Evolutionary conservation across 2,329 filamentous ascomycete species (phyloP).

Genomic region (Mycosphaerelloides madeirae): DNA sequence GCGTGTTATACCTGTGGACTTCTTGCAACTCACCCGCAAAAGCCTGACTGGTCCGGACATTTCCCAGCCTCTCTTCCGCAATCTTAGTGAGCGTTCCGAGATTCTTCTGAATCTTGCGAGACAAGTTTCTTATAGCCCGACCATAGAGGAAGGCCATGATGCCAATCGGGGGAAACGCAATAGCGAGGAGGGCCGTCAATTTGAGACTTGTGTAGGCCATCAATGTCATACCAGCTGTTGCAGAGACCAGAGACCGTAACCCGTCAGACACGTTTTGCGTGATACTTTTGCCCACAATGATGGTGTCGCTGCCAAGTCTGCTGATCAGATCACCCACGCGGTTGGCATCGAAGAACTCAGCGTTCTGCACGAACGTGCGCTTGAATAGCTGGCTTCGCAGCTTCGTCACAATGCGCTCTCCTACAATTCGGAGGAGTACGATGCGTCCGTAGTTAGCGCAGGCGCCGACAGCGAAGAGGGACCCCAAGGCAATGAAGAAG

Average conservation of each 20-base stretch:
- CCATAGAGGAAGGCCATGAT: slow-evolving; percentile 90
- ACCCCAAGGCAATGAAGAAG: slow-evolving; percentile 76
- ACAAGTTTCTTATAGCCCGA: slow-evolving; percentile 79
- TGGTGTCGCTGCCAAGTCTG: slow-evolving; percentile 88
- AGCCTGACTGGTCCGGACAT: slow-evolving; percentile 92
- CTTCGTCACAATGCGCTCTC: slow-evolving; percentile 87
- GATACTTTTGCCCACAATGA: slow-evolving; percentile 97
- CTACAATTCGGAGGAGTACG: slow-evolving; percentile 86
- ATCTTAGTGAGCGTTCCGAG: slow-evolving; percentile 92
- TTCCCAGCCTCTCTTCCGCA: slow-evolving; percentile 93
- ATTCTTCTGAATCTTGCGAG: slow-evolving; percentile 88
- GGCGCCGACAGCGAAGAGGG: slow-evolving; percentile 74
- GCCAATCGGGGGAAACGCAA: slow-evolving; percentile 88
- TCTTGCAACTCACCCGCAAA: slow-evolving; percentile 93
- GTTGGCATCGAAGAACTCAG: slow-evolving; percentile 98
- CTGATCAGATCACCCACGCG: slow-evolving; percentile 94
- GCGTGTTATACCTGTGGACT: slow-evolving; percentile 82
- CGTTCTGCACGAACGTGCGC: slow-evolving; percentile 91
- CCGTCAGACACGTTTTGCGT: slow-evolving; percentile 97
- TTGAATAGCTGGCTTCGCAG: slow-evolving; percentile 86
- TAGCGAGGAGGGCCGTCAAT: slow-evolving; percentile 76
- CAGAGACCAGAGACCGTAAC: slow-evolving; percentile 84
- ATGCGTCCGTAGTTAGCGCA: slow-evolving; percentile 91
- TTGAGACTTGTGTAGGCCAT: slow-evolving; percentile 96
- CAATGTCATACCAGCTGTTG: slow-evolving; percentile 78